Conservation (phyloP, 2,329 filamentous ascomycete species). For the Eurotiales sp. region DNA sequence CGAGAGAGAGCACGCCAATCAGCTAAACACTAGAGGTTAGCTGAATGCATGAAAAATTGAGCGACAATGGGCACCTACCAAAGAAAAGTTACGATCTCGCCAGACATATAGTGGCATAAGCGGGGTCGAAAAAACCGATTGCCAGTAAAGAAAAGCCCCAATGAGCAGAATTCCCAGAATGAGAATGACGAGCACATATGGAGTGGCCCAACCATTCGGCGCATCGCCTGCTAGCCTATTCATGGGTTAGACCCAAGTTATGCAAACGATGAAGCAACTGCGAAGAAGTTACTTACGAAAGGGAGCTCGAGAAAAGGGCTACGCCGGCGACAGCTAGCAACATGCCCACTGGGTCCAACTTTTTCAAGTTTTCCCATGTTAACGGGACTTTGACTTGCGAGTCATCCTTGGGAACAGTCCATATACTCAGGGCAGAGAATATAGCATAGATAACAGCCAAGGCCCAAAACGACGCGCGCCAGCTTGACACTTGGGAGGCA, state of each 20-base stretch:
- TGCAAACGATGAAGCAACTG: background rate
- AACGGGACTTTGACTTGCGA: constrained; percentile 42
- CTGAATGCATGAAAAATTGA: background rate
- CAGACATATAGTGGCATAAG: constrained; percentile 55
- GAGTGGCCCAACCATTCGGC: constrained; percentile 58
- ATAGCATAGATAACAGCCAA: constrained; percentile 62
- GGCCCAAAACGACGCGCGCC: constrained; percentile 61
- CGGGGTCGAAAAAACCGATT: constrained; percentile 49
- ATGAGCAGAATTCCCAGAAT: constrained; percentile 58
- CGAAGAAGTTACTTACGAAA: constrained; percentile 44
- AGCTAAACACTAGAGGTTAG: constrained; percentile 36
- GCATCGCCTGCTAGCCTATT: constrained; percentile 51
- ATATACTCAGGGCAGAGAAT: constrained; percentile 55
- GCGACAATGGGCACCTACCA: constrained; percentile 40
- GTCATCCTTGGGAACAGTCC: constrained; percentile 58
- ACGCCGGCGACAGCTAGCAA: constrained; percentile 61
- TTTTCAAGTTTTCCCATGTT: constrained; percentile 49
- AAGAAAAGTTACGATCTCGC: constrained; percentile 61
- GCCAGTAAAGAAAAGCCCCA: constrained; percentile 59
- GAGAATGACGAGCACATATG: constrained; percentile 61
- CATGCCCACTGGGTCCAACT: constrained; percentile 60
- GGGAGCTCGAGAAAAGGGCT: constrained; percentile 60
- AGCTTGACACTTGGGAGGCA: constrained; percentile 58
- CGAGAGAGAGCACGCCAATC: constrained; percentile 55
- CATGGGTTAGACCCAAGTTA: background rate